Base-by-base conservation (phyloP, 2,329 filamentous ascomycete species). In the Stemphylium lycopersici region DNA sequence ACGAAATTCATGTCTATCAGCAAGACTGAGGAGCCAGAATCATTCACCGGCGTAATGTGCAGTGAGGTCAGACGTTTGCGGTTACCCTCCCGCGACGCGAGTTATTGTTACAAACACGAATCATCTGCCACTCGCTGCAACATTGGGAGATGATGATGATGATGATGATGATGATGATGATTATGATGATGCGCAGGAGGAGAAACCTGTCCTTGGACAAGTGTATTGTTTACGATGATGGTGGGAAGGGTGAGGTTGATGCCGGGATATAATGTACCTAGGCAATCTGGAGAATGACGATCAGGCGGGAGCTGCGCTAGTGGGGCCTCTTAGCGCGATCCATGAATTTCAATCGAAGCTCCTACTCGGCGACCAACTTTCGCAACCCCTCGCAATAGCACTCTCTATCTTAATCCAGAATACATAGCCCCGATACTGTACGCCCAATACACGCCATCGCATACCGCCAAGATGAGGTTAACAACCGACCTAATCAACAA, bases 401-500 rank as follows among this genome's bases (percentile, higher is more conserved):
- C 16, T 38, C 39, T 15, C 44, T 39, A 54, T 7, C 18, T 26
- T 7, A 2, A 20, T 39, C 2, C 29, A 12, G 16, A 22, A 15
- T n/a, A 32, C 11, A 36, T 33, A 26, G 15, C 13, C 20, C 12
- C 32, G 15, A 18, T 11, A 36, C 16, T 18, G 20, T 22, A 48
- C 26, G 24, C 18, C 10, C 15, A 24, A 6, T 20, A 4, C 20
- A 46, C 31, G 31, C n/a, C 13, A 46, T 18, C 8, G 18, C 22
- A 48, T 31, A 56, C 48, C 56, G 67, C 69, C 74, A 80, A 62
- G 42, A 98, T 99, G 95, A 89, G 93, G 84, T 87, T 99, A 80
- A 97, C 93, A 61, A 88, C 91, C 67, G 95, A 98, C 78, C 87
- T 98, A 72, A 96, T 99, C 80, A 87, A 91, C 79, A 88, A 87